Evolutionary conservation across 306 rosid species (phyloP), one percentile per base, ranked within the genome.

Genomic region (Parietaria judaica): DNA sequence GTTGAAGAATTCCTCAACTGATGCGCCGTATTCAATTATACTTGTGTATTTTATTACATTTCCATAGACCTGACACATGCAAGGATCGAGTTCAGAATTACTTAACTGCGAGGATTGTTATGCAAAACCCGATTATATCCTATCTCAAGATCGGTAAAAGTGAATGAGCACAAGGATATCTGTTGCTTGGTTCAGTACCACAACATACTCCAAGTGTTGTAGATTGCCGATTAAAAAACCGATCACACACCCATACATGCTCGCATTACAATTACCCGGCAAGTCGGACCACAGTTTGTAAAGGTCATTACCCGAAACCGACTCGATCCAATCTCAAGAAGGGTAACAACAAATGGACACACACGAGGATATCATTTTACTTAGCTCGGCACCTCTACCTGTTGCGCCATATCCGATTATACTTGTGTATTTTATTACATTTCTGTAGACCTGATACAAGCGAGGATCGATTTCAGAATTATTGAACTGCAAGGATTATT

Each of bases 1-100:
- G 72, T 65, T 67, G 76, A 78, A 54, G 70, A 79, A 74, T 61
- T 58, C 79, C 54, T 84, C 94, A 79, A 87, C 63, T 58, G 78
- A 68, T 13, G 54, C 77, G 71, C 60, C 49, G 31, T 78, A 69
- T 37, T 58, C 50, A 62, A 47, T 63, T 50, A 61, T 34, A 51
- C 48, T 58, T 3, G 50, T 63, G 36, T 62, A 59, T 15, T 51
- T 80, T 76, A 75, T 13, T 61, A 60, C 60, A 67, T 51, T 80
- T 38, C 47, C 76, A 61, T 23, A 48, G 51, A 59, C 86, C 86
- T 80, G 81, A 68, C 49, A 73, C 48, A 66, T 73, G 56, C 63
- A 73, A 14, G 17, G 63, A 48, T 39, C 53, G 13, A n/a, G 9
- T 10, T 69, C 46, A 66, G 66, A 81, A 70, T 51, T 35, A 6